phyloP scores from a whole-genome alignment of 257 asterid genomes.

The Mitragyna speciosa region DNA sequence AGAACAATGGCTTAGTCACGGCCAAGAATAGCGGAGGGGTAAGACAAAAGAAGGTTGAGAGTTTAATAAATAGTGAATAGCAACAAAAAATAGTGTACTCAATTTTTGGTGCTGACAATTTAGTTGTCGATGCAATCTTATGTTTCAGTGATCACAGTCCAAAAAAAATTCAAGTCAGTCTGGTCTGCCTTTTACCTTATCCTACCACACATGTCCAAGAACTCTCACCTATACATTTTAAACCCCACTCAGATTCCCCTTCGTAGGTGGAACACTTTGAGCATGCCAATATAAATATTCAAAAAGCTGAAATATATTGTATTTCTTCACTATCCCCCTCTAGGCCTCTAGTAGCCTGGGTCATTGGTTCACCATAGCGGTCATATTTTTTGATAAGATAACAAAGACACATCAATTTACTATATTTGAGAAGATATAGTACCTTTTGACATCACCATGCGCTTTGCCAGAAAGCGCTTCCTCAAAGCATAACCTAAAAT shows the following conservation, averaged over 20 bases:
- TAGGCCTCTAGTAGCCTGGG: neutral
- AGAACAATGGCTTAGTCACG: no score
- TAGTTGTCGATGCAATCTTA: neutral
- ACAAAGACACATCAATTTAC: neutral
- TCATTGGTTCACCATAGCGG: neutral
- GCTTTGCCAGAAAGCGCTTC: constrained; percentile 95
- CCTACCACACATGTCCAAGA: neutral
- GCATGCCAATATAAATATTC: neutral
- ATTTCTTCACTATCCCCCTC: neutral
- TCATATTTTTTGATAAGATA: neutral
- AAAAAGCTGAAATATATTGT: neutral
- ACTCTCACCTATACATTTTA: neutral
- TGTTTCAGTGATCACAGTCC: neutral
- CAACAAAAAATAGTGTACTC: neutral
- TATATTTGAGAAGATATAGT: neutral
- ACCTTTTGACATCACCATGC: constrained; percentile 92
- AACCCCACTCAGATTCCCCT: neutral
- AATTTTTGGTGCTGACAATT: neutral
- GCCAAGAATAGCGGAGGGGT: no score
- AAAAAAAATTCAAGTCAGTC: neutral
- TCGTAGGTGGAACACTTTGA: neutral
- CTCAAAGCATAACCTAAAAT: constrained; percentile 90
- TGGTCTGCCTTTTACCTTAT: neutral
- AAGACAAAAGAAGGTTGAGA: no score
- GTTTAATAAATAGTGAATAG: no score